phyloP scores from a whole-genome alignment of 768 basidiomycete species.

The Gloeostereum incarnatum region DNA sequence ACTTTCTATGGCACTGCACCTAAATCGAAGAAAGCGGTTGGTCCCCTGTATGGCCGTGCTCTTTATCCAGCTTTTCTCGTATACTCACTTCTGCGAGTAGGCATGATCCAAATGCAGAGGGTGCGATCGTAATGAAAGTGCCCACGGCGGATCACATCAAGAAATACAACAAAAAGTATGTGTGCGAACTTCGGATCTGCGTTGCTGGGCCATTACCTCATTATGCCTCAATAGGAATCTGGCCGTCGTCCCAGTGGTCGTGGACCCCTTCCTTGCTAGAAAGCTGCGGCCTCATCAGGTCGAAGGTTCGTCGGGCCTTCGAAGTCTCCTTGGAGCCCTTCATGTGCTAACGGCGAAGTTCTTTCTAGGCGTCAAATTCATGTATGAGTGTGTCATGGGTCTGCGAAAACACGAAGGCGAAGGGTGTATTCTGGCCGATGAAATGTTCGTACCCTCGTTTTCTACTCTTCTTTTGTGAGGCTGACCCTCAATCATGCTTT shows the following conservation, averaged over 20 bases:
- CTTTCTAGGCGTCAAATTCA: slow-evolving; percentile 62
- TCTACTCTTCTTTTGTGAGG: slow-evolving; percentile 1
- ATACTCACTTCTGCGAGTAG: slow-evolving; percentile 22
- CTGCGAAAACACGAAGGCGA: slow-evolving; percentile 83
- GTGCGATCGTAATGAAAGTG: slow-evolving; percentile 79
- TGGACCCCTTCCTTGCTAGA: slow-evolving; percentile 78
- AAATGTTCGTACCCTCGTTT: slow-evolving; percentile 50
- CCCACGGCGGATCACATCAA: slow-evolving; percentile 61
- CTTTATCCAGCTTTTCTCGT: background rate
- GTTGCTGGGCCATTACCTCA: slow-evolving; percentile 1
- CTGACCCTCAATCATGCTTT: slow-evolving; percentile 10
- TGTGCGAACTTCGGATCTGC: background rate
- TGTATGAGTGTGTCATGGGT: slow-evolving; percentile 97
- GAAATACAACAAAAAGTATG: slow-evolving; percentile 64
- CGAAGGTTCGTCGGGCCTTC: slow-evolving; percentile 47
- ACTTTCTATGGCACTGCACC: slow-evolving; percentile 51
- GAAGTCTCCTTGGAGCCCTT: background rate
- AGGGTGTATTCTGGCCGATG: slow-evolving; percentile 95
- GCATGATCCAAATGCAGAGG: slow-evolving; percentile 68
- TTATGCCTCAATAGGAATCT: slow-evolving; percentile 32
- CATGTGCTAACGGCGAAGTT: slow-evolving; percentile 4
- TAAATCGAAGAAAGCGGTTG: slow-evolving; percentile 19
- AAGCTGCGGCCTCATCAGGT: slow-evolving; percentile 82
- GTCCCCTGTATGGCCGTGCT: slow-evolving; percentile 36
- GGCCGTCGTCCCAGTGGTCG: slow-evolving; percentile 70